Evolutionary conservation across 768 basidiomycete species (phyloP).

Genomic region (Auricularia cornea): DNA sequence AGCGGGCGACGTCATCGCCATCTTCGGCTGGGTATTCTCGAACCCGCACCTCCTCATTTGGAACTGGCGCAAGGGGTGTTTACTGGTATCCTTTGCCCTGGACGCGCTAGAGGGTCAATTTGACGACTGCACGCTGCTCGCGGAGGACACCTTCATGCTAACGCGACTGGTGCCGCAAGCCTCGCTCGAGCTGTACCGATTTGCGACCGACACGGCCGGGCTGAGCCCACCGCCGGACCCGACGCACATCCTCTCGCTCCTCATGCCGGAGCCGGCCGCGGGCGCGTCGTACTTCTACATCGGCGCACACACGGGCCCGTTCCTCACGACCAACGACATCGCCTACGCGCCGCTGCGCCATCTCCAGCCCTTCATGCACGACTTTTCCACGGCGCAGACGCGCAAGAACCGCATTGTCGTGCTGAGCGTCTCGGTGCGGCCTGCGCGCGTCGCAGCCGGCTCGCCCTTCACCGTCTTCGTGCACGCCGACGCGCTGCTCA

Average conservation of each 20-base stretch:
- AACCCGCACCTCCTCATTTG: conserved; percentile 33
- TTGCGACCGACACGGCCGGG: conserved; percentile 15
- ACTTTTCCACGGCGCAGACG: not conserved
- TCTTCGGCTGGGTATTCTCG: conserved; percentile 33
- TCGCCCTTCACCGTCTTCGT: conserved; percentile 23
- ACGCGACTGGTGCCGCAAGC: conserved; percentile 29
- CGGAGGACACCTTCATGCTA: conserved; percentile 34
- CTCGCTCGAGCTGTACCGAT: conserved; percentile 35
- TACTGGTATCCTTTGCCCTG: conserved; percentile 19
- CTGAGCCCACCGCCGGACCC: conserved; percentile 1
- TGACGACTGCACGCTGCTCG: conserved; percentile 42
- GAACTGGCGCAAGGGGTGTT: conserved; percentile 42
- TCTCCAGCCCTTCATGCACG: not conserved
- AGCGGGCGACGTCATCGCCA: conserved; percentile 44
- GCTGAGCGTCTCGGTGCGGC: not conserved
- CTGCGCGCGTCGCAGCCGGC: not conserved
- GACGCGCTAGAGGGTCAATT: conserved; percentile 15
- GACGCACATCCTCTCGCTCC: conserved; percentile 2
- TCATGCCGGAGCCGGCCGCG: not conserved
- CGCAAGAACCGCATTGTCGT: not conserved
- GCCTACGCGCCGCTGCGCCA: conserved; percentile 7
- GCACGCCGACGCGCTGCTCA: conserved; percentile 1
- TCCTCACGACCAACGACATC: conserved; percentile 12
- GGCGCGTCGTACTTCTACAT: conserved; percentile 1
- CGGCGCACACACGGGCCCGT: conserved; percentile 14